Conservation (phyloP, 176 grass and related monocot genomes). For the Juncus effusus region DNA sequence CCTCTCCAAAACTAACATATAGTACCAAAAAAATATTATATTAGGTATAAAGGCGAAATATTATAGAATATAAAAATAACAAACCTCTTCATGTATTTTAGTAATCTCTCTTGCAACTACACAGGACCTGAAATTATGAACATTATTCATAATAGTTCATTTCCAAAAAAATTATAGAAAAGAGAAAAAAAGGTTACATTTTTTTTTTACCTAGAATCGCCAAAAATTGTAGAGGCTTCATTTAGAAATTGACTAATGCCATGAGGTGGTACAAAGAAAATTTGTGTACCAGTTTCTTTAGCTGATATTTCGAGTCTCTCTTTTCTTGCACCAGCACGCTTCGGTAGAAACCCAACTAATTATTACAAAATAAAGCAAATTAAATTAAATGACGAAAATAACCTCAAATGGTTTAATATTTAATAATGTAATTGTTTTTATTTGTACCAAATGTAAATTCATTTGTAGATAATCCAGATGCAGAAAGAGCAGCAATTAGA, state of each 20-base stretch:
- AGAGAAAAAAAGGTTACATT: conserved; percentile 13
- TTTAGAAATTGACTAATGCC: conserved; percentile 75
- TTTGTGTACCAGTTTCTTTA: conserved; percentile 68
- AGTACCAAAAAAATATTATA: conserved; percentile 10
- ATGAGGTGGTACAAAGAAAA: conserved; percentile 93
- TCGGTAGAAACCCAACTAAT: conserved; percentile 91
- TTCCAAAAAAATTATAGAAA: conserved; percentile 7
- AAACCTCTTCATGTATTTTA: conserved; percentile 97
- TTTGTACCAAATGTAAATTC: conserved; percentile 93
- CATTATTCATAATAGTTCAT: conserved; percentile 6
- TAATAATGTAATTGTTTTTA: background rate
- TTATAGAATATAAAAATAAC: conserved; percentile 19
- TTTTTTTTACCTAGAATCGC: conserved; percentile 56
- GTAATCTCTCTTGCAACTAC: conserved; percentile 96
- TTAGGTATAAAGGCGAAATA: background rate
- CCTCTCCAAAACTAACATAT: conserved; percentile 88
- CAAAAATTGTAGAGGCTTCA: conserved; percentile 67
- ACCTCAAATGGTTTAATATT: background rate
- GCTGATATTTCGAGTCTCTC: conserved; percentile 69
- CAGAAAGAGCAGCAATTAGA: conserved; percentile 73
- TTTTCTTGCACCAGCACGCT: conserved; percentile 62
- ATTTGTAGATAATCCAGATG: conserved; percentile 69
- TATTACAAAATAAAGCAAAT: conserved; percentile 13
- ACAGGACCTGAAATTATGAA: conserved; percentile 60
- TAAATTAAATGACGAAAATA: conserved; percentile 3